phyloP scores from a whole-genome alignment of 139 green algal species.

The Chlamydomonas applanata region DNA sequence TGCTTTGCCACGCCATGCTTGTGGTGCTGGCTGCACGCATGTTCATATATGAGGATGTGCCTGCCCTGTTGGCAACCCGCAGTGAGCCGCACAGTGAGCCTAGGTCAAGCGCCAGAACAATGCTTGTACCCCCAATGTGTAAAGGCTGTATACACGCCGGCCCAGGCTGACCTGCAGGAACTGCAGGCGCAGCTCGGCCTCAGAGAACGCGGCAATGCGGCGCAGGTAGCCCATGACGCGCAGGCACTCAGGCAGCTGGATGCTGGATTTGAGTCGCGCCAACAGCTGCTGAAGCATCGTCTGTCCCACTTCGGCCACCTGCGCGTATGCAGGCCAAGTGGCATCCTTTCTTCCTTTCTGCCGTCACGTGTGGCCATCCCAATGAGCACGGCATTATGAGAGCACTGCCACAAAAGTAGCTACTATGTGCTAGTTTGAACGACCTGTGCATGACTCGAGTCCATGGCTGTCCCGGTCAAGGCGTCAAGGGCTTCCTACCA shows the following conservation, averaged over 20 bases:
- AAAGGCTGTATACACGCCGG: not conserved
- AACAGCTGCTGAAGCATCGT: conserved; percentile 87
- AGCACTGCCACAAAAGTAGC: not conserved
- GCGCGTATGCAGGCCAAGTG: not conserved
- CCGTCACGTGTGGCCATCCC: not conserved
- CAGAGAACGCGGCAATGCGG: conserved; percentile 78
- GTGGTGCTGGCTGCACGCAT: no score
- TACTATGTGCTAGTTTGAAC: no score
- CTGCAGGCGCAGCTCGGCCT: conserved; percentile 76
- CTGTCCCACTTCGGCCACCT: conserved; percentile 47
- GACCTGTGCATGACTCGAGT: no score
- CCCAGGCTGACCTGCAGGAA: conserved; percentile 69
- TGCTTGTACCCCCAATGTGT: no score
- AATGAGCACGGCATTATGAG: not conserved
- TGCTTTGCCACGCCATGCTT: no score
- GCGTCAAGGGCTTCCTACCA: no score
- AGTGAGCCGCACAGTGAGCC: no score
- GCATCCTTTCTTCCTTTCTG: not conserved
- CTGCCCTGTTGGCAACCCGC: no score
- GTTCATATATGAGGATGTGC: no score
- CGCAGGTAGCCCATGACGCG: conserved; percentile 91
- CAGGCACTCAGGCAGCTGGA: conserved; percentile 92
- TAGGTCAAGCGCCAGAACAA: no score
- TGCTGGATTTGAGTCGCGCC: conserved; percentile 65
- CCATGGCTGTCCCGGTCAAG: no score